Conservation (phyloP, 176 grass and related monocot species). For the Zoysia japonica region DNA sequence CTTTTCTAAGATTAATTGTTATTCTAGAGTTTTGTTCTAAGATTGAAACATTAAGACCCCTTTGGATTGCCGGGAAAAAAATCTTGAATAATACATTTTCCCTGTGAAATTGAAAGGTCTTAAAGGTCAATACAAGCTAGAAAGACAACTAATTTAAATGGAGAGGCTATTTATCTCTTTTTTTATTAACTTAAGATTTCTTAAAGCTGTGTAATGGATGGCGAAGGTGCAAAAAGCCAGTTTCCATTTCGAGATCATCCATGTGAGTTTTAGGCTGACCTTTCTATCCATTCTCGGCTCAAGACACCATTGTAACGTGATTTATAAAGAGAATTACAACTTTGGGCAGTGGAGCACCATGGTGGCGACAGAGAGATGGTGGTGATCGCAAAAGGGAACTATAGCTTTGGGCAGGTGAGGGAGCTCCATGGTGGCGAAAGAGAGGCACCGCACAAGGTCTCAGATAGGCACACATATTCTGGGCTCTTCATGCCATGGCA, state of each 20-base stretch:
- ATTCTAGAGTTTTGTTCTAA: too few relatives aligned
- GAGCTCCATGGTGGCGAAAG: background rate
- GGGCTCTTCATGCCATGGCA: background rate
- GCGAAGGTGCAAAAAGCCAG: background rate
- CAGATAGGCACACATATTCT: conserved; percentile 5
- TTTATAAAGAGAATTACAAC: conserved; percentile 9
- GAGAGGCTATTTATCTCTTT: too few relatives aligned
- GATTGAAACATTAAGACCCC: too few relatives aligned
- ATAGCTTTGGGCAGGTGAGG: background rate
- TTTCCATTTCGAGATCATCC: background rate
- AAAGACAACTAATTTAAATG: too few relatives aligned
- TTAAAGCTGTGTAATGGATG: background rate
- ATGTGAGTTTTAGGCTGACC: background rate
- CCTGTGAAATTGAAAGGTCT: too few relatives aligned
- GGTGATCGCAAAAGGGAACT: background rate
- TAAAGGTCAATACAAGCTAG: too few relatives aligned
- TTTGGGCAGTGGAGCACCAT: background rate
- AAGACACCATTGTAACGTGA: background rate
- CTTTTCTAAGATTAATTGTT: too few relatives aligned
- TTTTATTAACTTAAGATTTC: too few relatives aligned
- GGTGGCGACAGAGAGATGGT: background rate
- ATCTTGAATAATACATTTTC: too few relatives aligned
- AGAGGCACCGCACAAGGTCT: too few relatives aligned
- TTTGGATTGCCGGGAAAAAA: too few relatives aligned
- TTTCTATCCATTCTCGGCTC: background rate